Percentiles rank a stretch among this genome's conserved stretches.
Conservation (phyloP, 2,329 filamentous ascomycete species). For the Claviceps pusilla region DNA sequence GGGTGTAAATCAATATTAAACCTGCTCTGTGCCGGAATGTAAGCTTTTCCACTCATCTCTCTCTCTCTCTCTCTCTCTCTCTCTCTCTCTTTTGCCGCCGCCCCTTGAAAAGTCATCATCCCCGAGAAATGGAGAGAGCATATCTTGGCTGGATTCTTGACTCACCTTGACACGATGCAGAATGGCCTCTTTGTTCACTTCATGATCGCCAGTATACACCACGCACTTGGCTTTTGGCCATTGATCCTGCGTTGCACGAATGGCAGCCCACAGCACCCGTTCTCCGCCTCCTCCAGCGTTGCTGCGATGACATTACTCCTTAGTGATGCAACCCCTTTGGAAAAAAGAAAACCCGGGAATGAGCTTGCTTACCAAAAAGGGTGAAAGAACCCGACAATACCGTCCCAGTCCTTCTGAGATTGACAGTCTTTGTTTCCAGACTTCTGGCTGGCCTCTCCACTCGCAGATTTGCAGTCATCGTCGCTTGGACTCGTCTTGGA, state of each 20-base stretch:
- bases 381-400: slow-evolving; percentile 91
- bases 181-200: slow-evolving; percentile 66
- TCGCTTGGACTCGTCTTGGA: slow-evolving; percentile 33
- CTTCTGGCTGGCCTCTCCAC: slow-evolving; percentile 40
- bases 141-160: background rate
- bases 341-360: background rate
- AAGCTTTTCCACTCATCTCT: background rate
- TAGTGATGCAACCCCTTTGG: background rate
- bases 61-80: background rate
- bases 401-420: slow-evolving; percentile 52
- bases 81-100: too few relatives aligned
- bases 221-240: slow-evolving; percentile 83
- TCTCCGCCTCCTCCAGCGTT: slow-evolving; percentile 95
- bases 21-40: slow-evolving; percentile 40
- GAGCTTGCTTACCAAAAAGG: slow-evolving; percentile 64
- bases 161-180: slow-evolving; percentile 58
- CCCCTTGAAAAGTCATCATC: too few relatives aligned
- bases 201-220: slow-evolving; percentile 91
- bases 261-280: slow-evolving; percentile 88
- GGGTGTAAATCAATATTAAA: slow-evolving; percentile 87
- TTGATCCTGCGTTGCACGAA: slow-evolving; percentile 73
- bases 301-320: slow-evolving; percentile 26
- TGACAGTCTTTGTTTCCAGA: slow-evolving; percentile 17
- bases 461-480: slow-evolving; percentile 57
- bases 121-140: background rate